Percentiles rank a stretch among this genome's conserved stretches.
Conservation (phyloP, 345 rosid genomes). For the Chamaenerion angustifolium region DNA sequence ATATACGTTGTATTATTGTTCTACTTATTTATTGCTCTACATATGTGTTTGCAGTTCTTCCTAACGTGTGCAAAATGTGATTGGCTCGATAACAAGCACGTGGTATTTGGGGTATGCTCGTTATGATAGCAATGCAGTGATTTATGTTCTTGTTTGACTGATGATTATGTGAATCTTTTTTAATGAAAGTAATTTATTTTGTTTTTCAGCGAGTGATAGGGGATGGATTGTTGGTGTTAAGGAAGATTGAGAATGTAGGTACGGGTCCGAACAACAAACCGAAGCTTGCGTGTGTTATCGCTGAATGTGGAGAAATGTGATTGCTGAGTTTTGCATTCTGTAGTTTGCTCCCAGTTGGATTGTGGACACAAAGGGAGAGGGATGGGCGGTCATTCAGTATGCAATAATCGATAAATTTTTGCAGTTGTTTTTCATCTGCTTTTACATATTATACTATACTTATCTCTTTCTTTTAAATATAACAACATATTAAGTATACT, state of each 20-base stretch:
- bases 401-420: too few species aligned
- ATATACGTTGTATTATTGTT: not conserved
- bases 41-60: slow-evolving; percentile 77
- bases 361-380: too few species aligned
- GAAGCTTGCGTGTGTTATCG: slow-evolving; percentile 57
- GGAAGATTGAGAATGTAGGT: slow-evolving; percentile 95
- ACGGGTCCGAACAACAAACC: slow-evolving; percentile 87
- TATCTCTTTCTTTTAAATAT: too few species aligned
- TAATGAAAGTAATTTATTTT: not conserved
- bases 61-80: slow-evolving; percentile 91
- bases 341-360: too few species aligned
- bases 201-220: slow-evolving; percentile 68
- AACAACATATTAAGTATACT: too few species aligned
- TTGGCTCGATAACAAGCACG: slow-evolving; percentile 97
- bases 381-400: too few species aligned
- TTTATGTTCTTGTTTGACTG: not conserved
- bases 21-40: too few species aligned
- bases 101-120: slow-evolving; percentile 83
- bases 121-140: not conserved
- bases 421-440: too few species aligned
- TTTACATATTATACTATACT: too few species aligned
- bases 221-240: slow-evolving; percentile 67
- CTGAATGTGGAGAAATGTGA: slow-evolving; percentile 96
- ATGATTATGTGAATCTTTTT: not conserved
- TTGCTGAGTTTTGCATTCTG: too few species aligned